phyloP scores from a whole-genome alignment of 257 asterid species.

The Linaria vulgaris region DNA sequence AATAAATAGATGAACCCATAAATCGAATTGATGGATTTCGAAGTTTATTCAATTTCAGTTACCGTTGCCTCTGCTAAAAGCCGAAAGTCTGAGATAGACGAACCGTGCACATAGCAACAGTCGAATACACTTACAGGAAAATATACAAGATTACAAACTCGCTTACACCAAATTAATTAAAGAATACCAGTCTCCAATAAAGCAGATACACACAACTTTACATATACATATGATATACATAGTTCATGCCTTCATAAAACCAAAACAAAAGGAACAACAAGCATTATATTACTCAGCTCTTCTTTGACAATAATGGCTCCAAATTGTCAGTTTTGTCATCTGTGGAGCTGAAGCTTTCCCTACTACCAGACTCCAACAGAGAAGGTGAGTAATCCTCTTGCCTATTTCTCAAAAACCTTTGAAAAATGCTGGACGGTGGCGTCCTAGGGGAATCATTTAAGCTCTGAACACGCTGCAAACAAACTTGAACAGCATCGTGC shows the following conservation, averaged over 20 bases:
- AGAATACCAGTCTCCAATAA: constrained; percentile 1
- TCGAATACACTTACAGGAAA: background rate
- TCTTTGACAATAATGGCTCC: constrained; percentile 66
- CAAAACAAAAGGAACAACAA: constrained; percentile 8
- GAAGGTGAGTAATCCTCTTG: constrained; percentile 45
- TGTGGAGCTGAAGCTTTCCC: constrained; percentile 24
- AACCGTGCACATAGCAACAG: too few relatives aligned
- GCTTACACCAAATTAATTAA: constrained; percentile 19
- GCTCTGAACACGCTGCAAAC: constrained; percentile 70
- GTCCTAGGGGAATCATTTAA: constrained; percentile 40
- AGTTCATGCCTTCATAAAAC: constrained; percentile 16
- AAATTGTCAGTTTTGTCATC: constrained; percentile 42
- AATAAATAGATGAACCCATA: too few relatives aligned
- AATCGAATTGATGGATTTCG: too few relatives aligned
- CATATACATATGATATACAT: constrained; percentile 27
- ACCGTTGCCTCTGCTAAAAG: too few relatives aligned
- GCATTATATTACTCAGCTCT: constrained; percentile 35
- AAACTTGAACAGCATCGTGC: constrained; percentile 93
- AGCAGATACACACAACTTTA: constrained; percentile 22
- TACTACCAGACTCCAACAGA: constrained; percentile 64
- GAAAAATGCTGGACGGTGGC: constrained; percentile 45
- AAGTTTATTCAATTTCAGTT: too few relatives aligned
- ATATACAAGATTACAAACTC: constrained; percentile 10
- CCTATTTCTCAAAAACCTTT: constrained; percentile 48
- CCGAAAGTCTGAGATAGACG: too few relatives aligned